A percentile compares a stretch with the other conserved stretches of the same genome.
Conservation (phyloP, 2,329 filamentous ascomycete genomes). For the Parafenestella ontariensis region DNA sequence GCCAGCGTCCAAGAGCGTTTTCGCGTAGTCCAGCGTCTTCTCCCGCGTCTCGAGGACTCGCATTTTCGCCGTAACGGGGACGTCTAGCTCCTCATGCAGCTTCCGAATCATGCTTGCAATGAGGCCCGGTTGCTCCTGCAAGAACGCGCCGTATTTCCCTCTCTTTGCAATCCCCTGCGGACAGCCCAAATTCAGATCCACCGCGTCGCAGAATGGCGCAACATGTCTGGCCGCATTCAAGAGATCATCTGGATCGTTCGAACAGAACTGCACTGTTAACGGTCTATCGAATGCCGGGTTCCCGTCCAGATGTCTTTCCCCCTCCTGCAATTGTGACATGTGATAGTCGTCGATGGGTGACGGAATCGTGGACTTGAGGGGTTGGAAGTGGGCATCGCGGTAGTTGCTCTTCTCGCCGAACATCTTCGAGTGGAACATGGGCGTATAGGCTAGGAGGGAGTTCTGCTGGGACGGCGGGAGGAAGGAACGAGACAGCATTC, state of each 20-base stretch:
- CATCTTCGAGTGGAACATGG: slow-evolving; percentile 94
- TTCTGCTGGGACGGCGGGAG: slow-evolving; percentile 67
- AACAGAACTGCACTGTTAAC: slow-evolving; percentile 95
- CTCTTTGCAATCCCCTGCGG: slow-evolving; percentile 93
- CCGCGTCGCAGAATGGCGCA: slow-evolving; percentile 88
- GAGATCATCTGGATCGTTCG: slow-evolving; percentile 81
- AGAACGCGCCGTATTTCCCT: slow-evolving; percentile 90
- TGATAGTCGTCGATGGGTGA: slow-evolving; percentile 46
- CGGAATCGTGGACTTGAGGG: slow-evolving; percentile 54
- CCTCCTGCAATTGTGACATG: slow-evolving; percentile 36
- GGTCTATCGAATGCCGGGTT: slow-evolving; percentile 85
- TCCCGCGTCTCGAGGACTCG: slow-evolving; percentile 86
- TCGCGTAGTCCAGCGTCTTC: slow-evolving; percentile 86
- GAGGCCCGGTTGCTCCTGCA: slow-evolving; percentile 90
- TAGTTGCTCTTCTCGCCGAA: slow-evolving; percentile 80
- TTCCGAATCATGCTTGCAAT: slow-evolving; percentile 83
- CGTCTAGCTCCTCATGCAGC: slow-evolving; percentile 76
- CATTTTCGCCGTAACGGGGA: slow-evolving; percentile 96
- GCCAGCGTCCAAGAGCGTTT: slow-evolving; percentile 83
- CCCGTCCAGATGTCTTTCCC: slow-evolving; percentile 71
- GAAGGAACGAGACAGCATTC: slow-evolving; percentile 93
- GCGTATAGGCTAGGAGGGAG: slow-evolving; percentile 82
- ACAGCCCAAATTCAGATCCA: slow-evolving; percentile 94
- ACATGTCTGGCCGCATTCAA: slow-evolving; percentile 80
- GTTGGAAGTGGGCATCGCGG: slow-evolving; percentile 81